Percentiles rank a stretch among this genome's conserved stretches.
phyloP scores from a whole-genome alignment of 495 filamentous ascomycete species.

The Monascus purpureus region DNA sequence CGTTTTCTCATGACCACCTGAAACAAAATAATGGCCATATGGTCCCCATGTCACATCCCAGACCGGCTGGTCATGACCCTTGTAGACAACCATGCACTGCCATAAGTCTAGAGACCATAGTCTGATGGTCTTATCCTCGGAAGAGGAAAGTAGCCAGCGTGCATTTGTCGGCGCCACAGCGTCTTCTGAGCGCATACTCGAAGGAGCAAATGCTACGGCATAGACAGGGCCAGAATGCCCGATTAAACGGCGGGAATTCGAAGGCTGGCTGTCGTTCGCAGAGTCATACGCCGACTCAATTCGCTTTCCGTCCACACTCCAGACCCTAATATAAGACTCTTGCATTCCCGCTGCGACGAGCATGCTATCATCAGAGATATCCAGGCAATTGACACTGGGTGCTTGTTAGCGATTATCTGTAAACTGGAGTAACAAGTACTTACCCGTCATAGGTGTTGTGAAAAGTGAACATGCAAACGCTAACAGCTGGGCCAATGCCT shows the following conservation, averaged over 20 bases:
- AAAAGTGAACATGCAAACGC: slow-evolving; percentile 91
- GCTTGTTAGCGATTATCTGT: slow-evolving; percentile 11
- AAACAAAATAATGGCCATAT: slow-evolving; percentile 89
- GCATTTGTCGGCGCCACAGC: slow-evolving; percentile 43
- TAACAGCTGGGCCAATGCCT: slow-evolving; percentile 65
- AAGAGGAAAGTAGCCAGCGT: slow-evolving; percentile 71
- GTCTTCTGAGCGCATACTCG: slow-evolving; percentile 39
- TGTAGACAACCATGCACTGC: slow-evolving; percentile 84
- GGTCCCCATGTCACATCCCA: slow-evolving; percentile 87
- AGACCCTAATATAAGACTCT: slow-evolving; percentile 91
- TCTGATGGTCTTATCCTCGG: slow-evolving; percentile 72
- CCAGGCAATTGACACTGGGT: slow-evolving; percentile 69
- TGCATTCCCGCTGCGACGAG: slow-evolving; percentile 76
- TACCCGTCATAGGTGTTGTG: slow-evolving; percentile 89
- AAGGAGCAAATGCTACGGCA: slow-evolving; percentile 77
- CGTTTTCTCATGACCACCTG: slow-evolving; percentile 73
- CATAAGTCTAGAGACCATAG: slow-evolving; percentile 88
- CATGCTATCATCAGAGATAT: slow-evolving; percentile 79
- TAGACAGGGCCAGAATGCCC: slow-evolving; percentile 87
- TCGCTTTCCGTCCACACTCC: slow-evolving; percentile 70
- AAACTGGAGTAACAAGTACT: slow-evolving; percentile 12
- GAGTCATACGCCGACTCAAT: slow-evolving; percentile 32
- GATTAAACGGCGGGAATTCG: slow-evolving; percentile 68
- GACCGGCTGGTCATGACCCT: slow-evolving; percentile 74
- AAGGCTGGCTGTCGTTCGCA: slow-evolving; percentile 26